Evolutionary conservation across 2,329 filamentous ascomycete genomes (phyloP).

Genomic region (Exophiala spinifera): DNA sequence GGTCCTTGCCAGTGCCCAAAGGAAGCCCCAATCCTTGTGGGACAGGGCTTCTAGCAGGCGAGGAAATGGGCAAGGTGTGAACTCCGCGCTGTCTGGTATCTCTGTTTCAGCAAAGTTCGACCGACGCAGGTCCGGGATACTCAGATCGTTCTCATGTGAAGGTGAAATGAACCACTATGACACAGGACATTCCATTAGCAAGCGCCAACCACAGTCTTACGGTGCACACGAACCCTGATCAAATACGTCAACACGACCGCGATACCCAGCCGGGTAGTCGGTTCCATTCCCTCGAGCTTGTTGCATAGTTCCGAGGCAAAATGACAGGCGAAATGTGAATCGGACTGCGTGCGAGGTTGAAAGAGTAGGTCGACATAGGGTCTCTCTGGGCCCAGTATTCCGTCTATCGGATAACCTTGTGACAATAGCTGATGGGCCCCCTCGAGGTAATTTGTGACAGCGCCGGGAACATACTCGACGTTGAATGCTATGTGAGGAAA

Average conservation of each 20-base stretch:
- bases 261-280: slow-evolving; percentile 3
- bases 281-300: slow-evolving; percentile 3
- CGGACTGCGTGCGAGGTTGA: slow-evolving; percentile 1
- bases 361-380: slow-evolving; percentile 9
- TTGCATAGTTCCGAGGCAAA: slow-evolving; percentile 6
- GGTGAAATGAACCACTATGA: slow-evolving; percentile 11
- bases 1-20: slow-evolving; percentile 2
- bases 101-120: slow-evolving; percentile 3
- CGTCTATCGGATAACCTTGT: background rate
- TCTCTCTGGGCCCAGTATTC: slow-evolving; percentile 4
- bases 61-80: slow-evolving; percentile 12
- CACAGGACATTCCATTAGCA: background rate
- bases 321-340: slow-evolving; percentile 9
- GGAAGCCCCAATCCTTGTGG: slow-evolving; percentile 3
- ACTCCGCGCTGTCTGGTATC: slow-evolving; percentile 4
- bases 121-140: slow-evolving; percentile 6
- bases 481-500: slow-evolving; percentile 4
- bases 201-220: background rate
- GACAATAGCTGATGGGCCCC: slow-evolving; percentile 2
- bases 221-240: slow-evolving; percentile 2
- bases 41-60: slow-evolving; percentile 9
- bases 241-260: slow-evolving; percentile 5
- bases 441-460: slow-evolving; percentile 6
- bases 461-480: background rate
- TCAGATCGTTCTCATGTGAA: slow-evolving; percentile 3